Evolutionary conservation across 1,284 basidiomycete genomes (phyloP), one percentile per base, ranked within the genome.

Genomic region (Tilletia caries): DNA sequence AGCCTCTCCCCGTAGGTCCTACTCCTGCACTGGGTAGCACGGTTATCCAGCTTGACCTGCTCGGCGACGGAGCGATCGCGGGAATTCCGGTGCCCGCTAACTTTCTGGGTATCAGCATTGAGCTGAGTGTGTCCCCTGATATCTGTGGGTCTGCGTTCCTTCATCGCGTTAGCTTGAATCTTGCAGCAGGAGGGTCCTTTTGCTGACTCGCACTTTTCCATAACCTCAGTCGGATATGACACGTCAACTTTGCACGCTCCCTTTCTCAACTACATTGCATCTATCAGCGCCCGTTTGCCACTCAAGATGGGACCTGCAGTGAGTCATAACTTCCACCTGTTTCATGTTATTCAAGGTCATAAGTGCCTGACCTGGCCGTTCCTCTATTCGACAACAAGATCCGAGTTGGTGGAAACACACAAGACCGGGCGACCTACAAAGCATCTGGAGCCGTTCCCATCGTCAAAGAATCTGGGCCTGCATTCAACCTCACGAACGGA

Each of bases 371-470:
- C n/a, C n/a, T n/a, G n/a, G n/a, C n/a, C n/a, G n/a, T n/a, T n/a
- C n/a, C n/a, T n/a, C n/a, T n/a, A n/a, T n/a, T n/a, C n/a, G n/a
- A n/a, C n/a, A n/a, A n/a, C 3, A 86, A 90, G 5, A 83, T 92
- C 20, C 89, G 91, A 54, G 86, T 92, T 3, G 91, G 91, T 44
- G 91, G 91, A 80, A 94, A 92, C 82, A 92, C 90, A 48, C 93
- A 95, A 83, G 94, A 97, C 81, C 92, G 90, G 86, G 94, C 92
- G 76, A 94, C 96, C 75, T 93, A 95, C 84, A 84, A 91, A 58
- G 90, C 85, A 6, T 94, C 93, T 6, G 90, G 90, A 0, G 83
- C 90, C n/a, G 88, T 92, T 80, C 95, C 93, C 2, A 90, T 96
- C 82, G 86, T 94, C 83, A 71, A 71, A 25, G 23, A 23, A 6